These are phyloP conservation scores for Talaromyces wortmannii DNA, from an alignment of 495 filamentous ascomycete species.

Conservation along the genomic window DNA sequence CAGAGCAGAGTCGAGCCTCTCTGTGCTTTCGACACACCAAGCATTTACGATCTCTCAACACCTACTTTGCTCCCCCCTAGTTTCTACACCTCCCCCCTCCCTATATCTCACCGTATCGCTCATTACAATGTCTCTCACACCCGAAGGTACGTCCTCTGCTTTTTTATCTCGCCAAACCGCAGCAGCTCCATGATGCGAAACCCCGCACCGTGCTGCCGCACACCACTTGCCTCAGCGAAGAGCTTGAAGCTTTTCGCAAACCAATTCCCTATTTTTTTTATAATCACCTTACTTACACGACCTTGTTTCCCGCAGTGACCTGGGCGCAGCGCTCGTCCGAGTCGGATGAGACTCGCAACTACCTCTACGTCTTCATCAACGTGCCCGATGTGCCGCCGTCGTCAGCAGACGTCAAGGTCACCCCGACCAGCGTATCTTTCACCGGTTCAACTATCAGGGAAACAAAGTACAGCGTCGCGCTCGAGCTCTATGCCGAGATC, in stretches of 20 bases:
- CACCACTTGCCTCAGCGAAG: too few species aligned
- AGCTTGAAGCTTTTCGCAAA: neutral
- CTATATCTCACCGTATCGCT: neutral
- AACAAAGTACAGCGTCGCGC: slow-evolving; percentile 70
- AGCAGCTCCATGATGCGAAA: neutral
- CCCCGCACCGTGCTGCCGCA: neutral
- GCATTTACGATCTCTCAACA: neutral
- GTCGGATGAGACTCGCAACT: slow-evolving; percentile 76
- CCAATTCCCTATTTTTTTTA: too few species aligned
- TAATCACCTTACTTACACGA: neutral
- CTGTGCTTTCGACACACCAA: neutral
- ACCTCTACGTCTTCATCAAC: slow-evolving; percentile 84
- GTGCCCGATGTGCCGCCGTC: slow-evolving; percentile 68
- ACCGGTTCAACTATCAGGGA: slow-evolving; percentile 77
- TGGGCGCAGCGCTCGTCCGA: slow-evolving; percentile 95
- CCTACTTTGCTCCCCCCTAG: neutral
- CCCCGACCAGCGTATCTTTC: slow-evolving; percentile 72
- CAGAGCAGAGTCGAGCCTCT: too few species aligned
- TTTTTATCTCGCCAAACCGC: too few species aligned
- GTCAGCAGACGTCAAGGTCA: slow-evolving; percentile 71
- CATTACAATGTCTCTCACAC: slow-evolving; percentile 6
- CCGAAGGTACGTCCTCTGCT: slow-evolving; percentile 11
- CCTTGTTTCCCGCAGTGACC: slow-evolving; percentile 52
- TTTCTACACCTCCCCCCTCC: neutral
- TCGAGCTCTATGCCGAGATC: slow-evolving; percentile 92